Percentiles rank a stretch among this genome's conserved stretches.
These are phyloP conservation scores for Boeremia lycopersici DNA, from an alignment of 2,329 filamentous ascomycete species.

Conservation along the genomic window DNA sequence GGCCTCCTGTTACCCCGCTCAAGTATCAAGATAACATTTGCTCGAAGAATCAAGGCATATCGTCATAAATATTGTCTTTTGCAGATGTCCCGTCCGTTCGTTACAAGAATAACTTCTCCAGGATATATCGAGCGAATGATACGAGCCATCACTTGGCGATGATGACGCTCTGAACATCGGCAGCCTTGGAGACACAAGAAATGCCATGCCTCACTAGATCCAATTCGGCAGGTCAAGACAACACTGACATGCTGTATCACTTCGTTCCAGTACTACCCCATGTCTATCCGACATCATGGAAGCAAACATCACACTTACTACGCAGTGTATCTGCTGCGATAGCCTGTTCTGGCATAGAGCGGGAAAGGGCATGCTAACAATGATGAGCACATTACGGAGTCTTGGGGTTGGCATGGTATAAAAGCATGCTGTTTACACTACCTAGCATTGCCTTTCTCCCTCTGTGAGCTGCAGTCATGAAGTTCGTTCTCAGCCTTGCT, in stretches of 20 bases:
- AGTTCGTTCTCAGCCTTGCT: constrained; percentile 19
- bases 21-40: neutral
- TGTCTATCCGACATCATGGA: constrained; percentile 10
- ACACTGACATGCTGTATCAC: constrained; percentile 12
- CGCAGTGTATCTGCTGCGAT: neutral
- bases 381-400: neutral
- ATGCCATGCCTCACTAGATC: constrained; percentile 29
- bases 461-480: constrained; percentile 18
- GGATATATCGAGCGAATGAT: neutral
- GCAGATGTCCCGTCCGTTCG: neutral
- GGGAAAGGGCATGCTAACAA: neutral
- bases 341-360: neutral
- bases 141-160: constrained; percentile 1
- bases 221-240: constrained; percentile 30
- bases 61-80: neutral
- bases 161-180: constrained; percentile 23
- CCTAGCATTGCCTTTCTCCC: no score
- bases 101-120: neutral
- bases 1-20: neutral
- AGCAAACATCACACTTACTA: constrained; percentile 2
- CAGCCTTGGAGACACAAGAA: constrained; percentile 19
- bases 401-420: neutral
- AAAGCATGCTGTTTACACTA: neutral
- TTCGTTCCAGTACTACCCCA: constrained; percentile 11
- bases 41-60: neutral